A percentile compares a stretch with the other conserved stretches of the same genome.
Conservation (phyloP, 176 grass and related monocot species). For the Musa itinerans region DNA sequence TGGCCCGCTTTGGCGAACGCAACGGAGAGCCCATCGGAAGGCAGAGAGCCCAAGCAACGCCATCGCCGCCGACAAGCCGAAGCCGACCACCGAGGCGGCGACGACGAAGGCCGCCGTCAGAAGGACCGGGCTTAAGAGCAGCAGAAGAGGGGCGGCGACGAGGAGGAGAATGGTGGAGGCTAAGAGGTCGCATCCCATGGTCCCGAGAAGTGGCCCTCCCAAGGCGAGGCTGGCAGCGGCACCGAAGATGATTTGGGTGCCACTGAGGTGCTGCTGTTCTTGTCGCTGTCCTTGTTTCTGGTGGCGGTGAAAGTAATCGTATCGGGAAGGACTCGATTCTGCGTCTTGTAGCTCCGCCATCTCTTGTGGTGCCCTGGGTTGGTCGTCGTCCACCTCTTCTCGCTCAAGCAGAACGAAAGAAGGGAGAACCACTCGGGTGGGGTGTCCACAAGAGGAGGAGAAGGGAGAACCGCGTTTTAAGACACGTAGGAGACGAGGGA, state of each 20-base stretch:
- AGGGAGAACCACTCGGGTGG: too few species aligned
- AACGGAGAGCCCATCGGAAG: not conserved
- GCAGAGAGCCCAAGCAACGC: not conserved
- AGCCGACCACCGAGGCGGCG: not conserved
- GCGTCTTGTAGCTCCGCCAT: too few species aligned
- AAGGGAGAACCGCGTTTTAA: too few species aligned
- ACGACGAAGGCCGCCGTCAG: not conserved
- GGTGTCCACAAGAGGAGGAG: too few species aligned
- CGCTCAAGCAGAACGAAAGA: too few species aligned
- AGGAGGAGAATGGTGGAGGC: not conserved
- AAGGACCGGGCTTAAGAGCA: slow-evolving; percentile 11
- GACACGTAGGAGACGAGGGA: too few species aligned
- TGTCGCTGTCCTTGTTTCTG: not conserved
- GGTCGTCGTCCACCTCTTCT: too few species aligned
- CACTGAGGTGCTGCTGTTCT: not conserved
- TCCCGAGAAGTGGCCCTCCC: not conserved
- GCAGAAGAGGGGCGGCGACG: not conserved
- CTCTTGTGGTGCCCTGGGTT: too few species aligned
- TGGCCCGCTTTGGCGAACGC: too few species aligned
- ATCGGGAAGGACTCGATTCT: too few species aligned
- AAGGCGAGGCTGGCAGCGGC: not conserved
- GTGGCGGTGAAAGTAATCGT: not conserved
- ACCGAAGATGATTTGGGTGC: not conserved
- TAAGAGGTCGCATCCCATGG: slow-evolving; percentile 3
- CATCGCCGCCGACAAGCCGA: not conserved